A percentile compares a stretch with the other conserved stretches of the same genome.
phyloP scores from a whole-genome alignment of 805 yeast genomes.

The Starmerella powellii region DNA sequence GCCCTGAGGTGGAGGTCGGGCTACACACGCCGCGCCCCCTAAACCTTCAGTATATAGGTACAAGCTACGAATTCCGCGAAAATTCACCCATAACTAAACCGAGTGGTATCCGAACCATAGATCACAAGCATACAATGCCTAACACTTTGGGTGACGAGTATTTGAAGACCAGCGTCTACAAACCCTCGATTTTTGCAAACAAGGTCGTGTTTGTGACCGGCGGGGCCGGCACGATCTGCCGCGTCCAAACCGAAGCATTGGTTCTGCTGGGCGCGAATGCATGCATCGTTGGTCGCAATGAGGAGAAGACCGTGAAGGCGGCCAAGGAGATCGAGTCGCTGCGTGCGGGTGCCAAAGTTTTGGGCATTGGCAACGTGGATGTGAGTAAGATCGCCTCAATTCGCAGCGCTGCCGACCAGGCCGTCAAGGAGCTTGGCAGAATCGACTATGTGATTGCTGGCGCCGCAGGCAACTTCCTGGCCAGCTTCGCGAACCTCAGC shows the following conservation, averaged over 20 bases:
- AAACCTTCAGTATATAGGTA: too few species aligned
- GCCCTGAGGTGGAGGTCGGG: too few species aligned
- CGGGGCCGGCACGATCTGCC: constrained; percentile 92
- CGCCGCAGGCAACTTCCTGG: constrained; percentile 87
- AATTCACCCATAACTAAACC: too few species aligned
- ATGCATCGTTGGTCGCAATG: constrained; percentile 70
- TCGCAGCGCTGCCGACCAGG: constrained; percentile 47
- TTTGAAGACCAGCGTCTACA: constrained; percentile 27
- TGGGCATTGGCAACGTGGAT: constrained; percentile 63
- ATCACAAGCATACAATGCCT: too few species aligned
- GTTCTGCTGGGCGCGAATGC: constrained; percentile 78
- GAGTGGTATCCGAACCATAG: too few species aligned
- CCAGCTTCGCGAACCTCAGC: constrained; percentile 66
- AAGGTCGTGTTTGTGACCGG: constrained; percentile 89
- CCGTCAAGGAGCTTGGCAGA: constrained; percentile 58
- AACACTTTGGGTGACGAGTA: constrained; percentile 23
- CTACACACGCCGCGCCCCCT: too few species aligned
- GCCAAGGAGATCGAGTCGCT: constrained; percentile 53
- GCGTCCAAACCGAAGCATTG: constrained; percentile 78
- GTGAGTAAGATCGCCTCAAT: constrained; percentile 60
- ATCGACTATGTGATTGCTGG: constrained; percentile 87
- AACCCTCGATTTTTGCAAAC: constrained; percentile 59
- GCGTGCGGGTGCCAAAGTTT: constrained; percentile 49
- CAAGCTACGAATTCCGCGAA: too few species aligned
- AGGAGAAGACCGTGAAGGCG: constrained; percentile 49